Evolutionary conservation across 768 basidiomycete genomes (phyloP).

Genomic region (Coprinopsis sp.): DNA sequence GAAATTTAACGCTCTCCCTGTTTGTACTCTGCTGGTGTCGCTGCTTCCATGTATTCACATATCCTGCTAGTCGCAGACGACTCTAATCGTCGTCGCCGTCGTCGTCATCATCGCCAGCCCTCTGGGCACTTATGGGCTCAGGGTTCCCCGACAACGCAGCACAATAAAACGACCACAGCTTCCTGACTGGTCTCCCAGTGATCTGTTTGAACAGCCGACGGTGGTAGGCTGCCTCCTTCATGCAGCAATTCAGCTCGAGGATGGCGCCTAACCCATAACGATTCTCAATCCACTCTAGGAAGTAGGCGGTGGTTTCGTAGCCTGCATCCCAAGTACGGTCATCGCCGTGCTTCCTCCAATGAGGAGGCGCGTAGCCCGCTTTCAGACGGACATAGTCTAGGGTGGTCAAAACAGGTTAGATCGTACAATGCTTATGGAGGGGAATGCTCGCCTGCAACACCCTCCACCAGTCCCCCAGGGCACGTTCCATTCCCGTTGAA

Average conservation of each 20-base stretch:
- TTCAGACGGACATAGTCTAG: slow-evolving; percentile 69
- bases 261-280: slow-evolving; percentile 51
- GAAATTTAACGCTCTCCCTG: too few relatives aligned
- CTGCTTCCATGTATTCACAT: too few relatives aligned
- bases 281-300: slow-evolving; percentile 64
- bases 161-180: slow-evolving; percentile 59
- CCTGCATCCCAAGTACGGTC: slow-evolving; percentile 65
- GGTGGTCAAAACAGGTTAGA: background rate
- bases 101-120: background rate
- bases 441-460: slow-evolving; percentile 60
- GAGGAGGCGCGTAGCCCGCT: slow-evolving; percentile 57
- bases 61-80: too few relatives aligned
- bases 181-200: slow-evolving; percentile 46
- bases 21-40: too few relatives aligned
- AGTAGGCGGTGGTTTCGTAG: slow-evolving; percentile 70
- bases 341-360: slow-evolving; percentile 52
- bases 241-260: slow-evolving; percentile 49
- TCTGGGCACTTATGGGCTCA: background rate
- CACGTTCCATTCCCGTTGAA: slow-evolving; percentile 56
- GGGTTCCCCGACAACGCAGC: slow-evolving; percentile 24
- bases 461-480: slow-evolving; percentile 72
- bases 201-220: slow-evolving; percentile 47
- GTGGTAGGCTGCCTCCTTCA: slow-evolving; percentile 48
- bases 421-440: background rate
- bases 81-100: slow-evolving; percentile 1